These are phyloP conservation scores for Pythium guiyangense DNA, from an alignment of 352 stramenopile genomes.

Conservation along the genomic window DNA sequence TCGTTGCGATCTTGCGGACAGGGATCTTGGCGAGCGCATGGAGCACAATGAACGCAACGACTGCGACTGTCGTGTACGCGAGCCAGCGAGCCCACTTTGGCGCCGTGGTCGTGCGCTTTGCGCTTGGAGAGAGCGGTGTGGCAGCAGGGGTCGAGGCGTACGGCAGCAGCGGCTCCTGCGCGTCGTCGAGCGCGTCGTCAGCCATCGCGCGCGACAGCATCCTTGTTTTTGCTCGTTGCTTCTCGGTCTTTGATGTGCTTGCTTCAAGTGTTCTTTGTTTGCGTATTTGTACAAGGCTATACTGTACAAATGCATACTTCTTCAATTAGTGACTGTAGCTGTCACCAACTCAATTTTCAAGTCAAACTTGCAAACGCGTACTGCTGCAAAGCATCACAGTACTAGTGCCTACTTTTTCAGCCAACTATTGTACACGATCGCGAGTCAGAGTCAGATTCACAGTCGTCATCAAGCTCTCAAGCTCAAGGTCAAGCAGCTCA, in stretches of 20 bases:
- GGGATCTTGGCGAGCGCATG: slow-evolving; percentile 47
- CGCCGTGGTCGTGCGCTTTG: neutral
- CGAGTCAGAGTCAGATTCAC: too few relatives aligned
- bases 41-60: slow-evolving; percentile 26
- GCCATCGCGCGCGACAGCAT: slow-evolving; percentile 16
- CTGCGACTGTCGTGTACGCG: slow-evolving; percentile 2
- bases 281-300: too few relatives aligned
- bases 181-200: slow-evolving; percentile 8
- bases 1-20: slow-evolving; percentile 45
- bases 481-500: neutral
- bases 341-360: too few relatives aligned
- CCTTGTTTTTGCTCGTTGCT: neutral
- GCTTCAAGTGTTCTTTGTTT: too few relatives aligned
- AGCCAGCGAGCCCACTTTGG: slow-evolving; percentile 10
- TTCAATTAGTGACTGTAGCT: too few relatives aligned
- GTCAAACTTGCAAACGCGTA: too few relatives aligned
- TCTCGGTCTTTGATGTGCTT: neutral
- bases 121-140: neutral
- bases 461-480: too few relatives aligned
- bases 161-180: slow-evolving; percentile 15
- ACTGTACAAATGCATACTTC: too few relatives aligned
- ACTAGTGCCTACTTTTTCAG: too few relatives aligned
- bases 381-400: too few relatives aligned
- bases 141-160: slow-evolving; percentile 1
- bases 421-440: too few relatives aligned